Conservation (phyloP, 2,329 filamentous ascomycete genomes). For the Fusarium sp. region DNA sequence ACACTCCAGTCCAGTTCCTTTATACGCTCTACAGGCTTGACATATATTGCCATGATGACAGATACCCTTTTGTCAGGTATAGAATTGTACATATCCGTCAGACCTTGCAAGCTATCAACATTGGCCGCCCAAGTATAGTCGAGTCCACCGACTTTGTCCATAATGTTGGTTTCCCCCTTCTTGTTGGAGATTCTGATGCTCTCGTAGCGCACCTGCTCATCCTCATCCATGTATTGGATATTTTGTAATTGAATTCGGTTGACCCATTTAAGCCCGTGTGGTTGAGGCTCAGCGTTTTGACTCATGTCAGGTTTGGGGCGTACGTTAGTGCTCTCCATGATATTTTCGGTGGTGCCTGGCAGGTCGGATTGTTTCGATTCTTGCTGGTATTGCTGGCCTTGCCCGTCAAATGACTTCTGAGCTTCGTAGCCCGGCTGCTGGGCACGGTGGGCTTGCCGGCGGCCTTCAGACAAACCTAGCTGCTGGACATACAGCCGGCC, state of each 20-base stretch:
- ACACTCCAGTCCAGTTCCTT: neutral
- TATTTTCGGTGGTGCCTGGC: too few species aligned
- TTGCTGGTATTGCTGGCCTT: too few species aligned
- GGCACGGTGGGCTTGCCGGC: too few species aligned
- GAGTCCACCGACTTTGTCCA: neutral
- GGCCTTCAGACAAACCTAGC: too few species aligned
- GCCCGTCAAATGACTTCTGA: too few species aligned
- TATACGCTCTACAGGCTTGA: neutral
- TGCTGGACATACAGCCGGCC: too few species aligned
- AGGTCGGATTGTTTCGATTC: too few species aligned
- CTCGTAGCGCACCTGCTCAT: neutral
- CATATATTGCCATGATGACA: neutral
- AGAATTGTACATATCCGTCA: neutral
- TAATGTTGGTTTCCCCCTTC: neutral
- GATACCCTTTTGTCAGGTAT: neutral
- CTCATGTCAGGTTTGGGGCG: too few species aligned
- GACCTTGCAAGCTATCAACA: neutral
- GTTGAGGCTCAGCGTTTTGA: too few species aligned
- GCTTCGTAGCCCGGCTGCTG: too few species aligned
- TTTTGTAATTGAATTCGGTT: neutral
- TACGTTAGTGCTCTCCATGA: too few species aligned
- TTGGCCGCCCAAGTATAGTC: neutral
- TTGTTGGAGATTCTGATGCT: neutral
- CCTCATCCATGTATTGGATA: neutral
- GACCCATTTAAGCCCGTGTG: neutral